Conservation (phyloP, 2,329 filamentous ascomycete genomes). For the Neofusicoccum cordaticola region DNA sequence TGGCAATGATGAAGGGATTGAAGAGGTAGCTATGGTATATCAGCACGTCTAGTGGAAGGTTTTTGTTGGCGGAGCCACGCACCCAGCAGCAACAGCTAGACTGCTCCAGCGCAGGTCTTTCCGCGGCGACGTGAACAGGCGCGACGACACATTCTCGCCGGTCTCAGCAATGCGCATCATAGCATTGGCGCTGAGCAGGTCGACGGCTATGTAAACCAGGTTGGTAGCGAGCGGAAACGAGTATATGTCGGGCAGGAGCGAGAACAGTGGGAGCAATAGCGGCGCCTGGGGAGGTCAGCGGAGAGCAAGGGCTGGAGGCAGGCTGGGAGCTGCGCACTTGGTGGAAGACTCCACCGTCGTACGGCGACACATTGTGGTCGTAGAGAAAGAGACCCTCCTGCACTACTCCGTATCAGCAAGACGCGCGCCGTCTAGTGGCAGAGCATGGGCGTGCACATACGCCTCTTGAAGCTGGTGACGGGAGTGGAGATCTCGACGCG, state of each 20-base stretch:
- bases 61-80: constrained; percentile 23
- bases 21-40: constrained; percentile 70
- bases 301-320: neutral
- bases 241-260: constrained; percentile 71
- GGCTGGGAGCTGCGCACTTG: constrained; percentile 46
- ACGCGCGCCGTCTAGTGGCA: neutral
- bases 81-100: constrained; percentile 75
- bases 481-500: constrained; percentile 96
- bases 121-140: constrained; percentile 74
- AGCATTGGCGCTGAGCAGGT: constrained; percentile 78
- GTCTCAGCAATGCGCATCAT: constrained; percentile 78
- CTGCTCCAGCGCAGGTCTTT: constrained; percentile 72
- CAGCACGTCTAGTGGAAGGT: neutral
- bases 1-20: constrained; percentile 89
- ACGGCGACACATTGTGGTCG: constrained; percentile 92
- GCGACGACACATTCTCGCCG: constrained; percentile 71
- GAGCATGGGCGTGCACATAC: constrained; percentile 52
- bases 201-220: constrained; percentile 75
- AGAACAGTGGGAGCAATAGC: constrained; percentile 86
- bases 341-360: constrained; percentile 84
- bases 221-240: constrained; percentile 70
- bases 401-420: constrained; percentile 52
- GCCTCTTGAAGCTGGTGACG: constrained; percentile 95
- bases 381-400: constrained; percentile 97
- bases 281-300: constrained; percentile 62